Conservation (phyloP, 2,329 filamentous ascomycete species). For the Pseudogymnoascus sp. region DNA sequence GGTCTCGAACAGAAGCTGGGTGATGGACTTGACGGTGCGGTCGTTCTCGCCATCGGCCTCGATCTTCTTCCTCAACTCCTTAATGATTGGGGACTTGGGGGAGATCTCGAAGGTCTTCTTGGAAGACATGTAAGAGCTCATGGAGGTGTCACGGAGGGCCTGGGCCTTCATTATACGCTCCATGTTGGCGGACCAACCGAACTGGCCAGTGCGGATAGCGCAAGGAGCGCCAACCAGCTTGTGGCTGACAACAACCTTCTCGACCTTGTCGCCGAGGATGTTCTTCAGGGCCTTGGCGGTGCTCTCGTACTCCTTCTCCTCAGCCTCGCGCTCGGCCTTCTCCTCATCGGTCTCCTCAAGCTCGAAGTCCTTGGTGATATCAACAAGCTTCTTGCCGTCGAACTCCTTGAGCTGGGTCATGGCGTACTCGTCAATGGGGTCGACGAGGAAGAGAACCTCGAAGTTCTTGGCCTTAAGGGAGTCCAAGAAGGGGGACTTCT, state of each 20-base stretch:
- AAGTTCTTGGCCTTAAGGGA: slow-evolving; percentile 98
- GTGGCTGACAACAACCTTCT: slow-evolving; percentile 99
- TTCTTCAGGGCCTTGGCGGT: slow-evolving; percentile 98
- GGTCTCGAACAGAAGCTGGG: slow-evolving; percentile 97
- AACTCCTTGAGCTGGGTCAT: slow-evolving; percentile 99
- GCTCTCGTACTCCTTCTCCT: slow-evolving; percentile 97
- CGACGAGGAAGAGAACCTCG: slow-evolving; percentile 97
- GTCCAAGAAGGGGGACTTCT: slow-evolving; percentile 98
- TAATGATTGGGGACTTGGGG: slow-evolving; percentile 94
- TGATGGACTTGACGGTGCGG: slow-evolving; percentile 98
- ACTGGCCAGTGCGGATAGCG: slow-evolving; percentile 98
- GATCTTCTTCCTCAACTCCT: slow-evolving; percentile 99
- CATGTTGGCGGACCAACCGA: slow-evolving; percentile 99
- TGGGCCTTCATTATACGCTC: slow-evolving; percentile 99
- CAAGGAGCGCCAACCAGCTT: slow-evolving; percentile 92
- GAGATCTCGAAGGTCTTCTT: slow-evolving; percentile 99
- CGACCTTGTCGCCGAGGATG: slow-evolving; percentile 96
- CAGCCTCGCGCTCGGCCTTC: slow-evolving; percentile 88
- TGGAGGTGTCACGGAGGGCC: slow-evolving; percentile 98
- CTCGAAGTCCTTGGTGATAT: slow-evolving; percentile 99
- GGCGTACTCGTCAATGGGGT: slow-evolving; percentile 98
- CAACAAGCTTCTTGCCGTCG: slow-evolving; percentile 99
- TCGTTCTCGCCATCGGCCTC: slow-evolving; percentile 96
- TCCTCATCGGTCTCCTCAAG: slow-evolving; percentile 99
- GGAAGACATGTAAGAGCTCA: slow-evolving; percentile 99